phyloP scores from a whole-genome alignment of 441 rosid genomes.

The Kokia cookei region DNA sequence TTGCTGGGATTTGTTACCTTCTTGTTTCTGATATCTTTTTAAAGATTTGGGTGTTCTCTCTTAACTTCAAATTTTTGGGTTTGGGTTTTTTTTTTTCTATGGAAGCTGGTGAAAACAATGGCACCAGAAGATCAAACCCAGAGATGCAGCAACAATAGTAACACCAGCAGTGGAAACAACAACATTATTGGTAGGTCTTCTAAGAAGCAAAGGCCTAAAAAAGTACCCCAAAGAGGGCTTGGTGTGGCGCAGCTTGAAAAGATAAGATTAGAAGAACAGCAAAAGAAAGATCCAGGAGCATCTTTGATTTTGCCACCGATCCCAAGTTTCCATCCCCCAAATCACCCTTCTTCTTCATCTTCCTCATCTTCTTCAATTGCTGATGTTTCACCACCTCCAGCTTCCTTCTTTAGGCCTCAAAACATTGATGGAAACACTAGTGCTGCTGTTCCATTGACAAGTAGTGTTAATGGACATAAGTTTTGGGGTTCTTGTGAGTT shows the following conservation, averaged over 20 bases:
- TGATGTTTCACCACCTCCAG: conserved; percentile 10
- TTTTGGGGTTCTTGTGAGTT: conserved; percentile 23
- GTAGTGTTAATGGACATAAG: background rate
- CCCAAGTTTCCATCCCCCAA: conserved; percentile 10
- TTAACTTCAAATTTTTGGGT: background rate
- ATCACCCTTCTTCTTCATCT: conserved; percentile 2
- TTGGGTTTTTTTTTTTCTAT: conserved; percentile 9
- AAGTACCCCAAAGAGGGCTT: conserved; percentile 52
- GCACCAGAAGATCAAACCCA: conserved; percentile 35
- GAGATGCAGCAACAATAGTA: conserved; percentile 18
- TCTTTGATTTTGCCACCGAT: background rate
- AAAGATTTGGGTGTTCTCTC: background rate
- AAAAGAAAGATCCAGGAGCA: conserved; percentile 19
- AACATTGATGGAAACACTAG: conserved; percentile 13
- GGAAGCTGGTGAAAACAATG: conserved; percentile 21
- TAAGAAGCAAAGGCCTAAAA: conserved; percentile 40
- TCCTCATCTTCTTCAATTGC: conserved; percentile 9
- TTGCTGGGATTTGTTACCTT: background rate
- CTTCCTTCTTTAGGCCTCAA: conserved; percentile 16
- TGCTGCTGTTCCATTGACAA: conserved; percentile 20
- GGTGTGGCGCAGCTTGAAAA: conserved; percentile 61
- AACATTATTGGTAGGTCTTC: conserved; percentile 21
- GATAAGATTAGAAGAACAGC: conserved; percentile 50
- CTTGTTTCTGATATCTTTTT: background rate
- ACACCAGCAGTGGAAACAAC: conserved; percentile 3